Evolutionary conservation across 768 basidiomycete species (phyloP).

Genomic region (Grammothele lineata): DNA sequence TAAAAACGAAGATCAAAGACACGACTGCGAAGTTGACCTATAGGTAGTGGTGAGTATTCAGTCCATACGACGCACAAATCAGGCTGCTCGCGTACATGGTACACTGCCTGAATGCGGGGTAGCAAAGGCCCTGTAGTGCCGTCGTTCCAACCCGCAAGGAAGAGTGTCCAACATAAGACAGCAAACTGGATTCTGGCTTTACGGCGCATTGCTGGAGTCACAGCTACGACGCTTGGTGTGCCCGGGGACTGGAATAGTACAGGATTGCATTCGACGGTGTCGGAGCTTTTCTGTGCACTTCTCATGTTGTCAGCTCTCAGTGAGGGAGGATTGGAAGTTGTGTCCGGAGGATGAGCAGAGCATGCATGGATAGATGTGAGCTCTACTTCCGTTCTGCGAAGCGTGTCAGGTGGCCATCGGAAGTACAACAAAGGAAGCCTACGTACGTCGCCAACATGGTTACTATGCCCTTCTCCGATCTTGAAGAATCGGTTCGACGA

Average conservation of each 20-base stretch:
- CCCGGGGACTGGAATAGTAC: not conserved
- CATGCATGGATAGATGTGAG: conserved; percentile 7
- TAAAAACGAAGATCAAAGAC: conserved; percentile 57
- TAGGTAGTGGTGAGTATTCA: no score
- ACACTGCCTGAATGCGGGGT: conserved; percentile 62
- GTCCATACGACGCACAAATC: no score
- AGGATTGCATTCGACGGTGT: conserved; percentile 8
- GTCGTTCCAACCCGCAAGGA: conserved; percentile 76
- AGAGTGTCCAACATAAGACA: conserved; percentile 51
- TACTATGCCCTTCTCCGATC: no score
- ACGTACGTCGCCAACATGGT: no score
- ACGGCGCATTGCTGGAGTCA: conserved; percentile 8
- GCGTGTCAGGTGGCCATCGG: no score
- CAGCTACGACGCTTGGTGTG: conserved; percentile 5
- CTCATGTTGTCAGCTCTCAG: not conserved
- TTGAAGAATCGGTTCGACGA: no score
- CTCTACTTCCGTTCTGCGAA: no score
- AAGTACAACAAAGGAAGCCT: no score
- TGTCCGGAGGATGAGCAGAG: conserved; percentile 11
- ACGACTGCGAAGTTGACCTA: conserved; percentile 51
- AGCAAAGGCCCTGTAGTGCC: conserved; percentile 70
- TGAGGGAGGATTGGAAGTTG: not conserved
- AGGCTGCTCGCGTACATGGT: conserved; percentile 42
- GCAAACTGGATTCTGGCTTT: conserved; percentile 42
- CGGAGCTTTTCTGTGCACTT: conserved; percentile 8